These are phyloP conservation scores for Fraxinus dipetala DNA, from an alignment of 305 asterid species.

Conservation along the genomic window DNA sequence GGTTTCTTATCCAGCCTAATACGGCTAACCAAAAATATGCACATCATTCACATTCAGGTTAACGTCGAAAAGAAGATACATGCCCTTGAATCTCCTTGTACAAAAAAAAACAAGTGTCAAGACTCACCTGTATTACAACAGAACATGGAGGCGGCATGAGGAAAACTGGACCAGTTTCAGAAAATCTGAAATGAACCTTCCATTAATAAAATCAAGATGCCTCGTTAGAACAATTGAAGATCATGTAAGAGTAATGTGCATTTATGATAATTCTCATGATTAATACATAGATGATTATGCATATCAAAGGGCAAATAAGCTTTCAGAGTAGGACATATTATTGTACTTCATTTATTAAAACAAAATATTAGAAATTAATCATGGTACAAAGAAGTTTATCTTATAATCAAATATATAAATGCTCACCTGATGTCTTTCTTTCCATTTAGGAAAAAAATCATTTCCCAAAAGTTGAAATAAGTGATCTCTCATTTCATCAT, in stretches of 20 bases:
- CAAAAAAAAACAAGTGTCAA: neutral
- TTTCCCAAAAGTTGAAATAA: constrained; percentile 83
- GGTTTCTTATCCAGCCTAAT: neutral
- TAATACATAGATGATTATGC: neutral
- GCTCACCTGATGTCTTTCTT: constrained; percentile 89
- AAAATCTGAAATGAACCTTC: constrained; percentile 73
- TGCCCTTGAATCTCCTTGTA: neutral
- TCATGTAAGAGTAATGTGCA: constrained; percentile 8
- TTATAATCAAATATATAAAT: neutral
- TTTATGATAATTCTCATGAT: neutral
- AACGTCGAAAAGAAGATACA: neutral
- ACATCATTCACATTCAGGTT: neutral
- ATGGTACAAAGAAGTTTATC: neutral
- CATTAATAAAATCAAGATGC: constrained; percentile 25
- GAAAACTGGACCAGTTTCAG: constrained; percentile 62
- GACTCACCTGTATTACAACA: constrained; percentile 71
- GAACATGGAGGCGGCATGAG: constrained; percentile 91
- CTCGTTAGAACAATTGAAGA: constrained; percentile 23
- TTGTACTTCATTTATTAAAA: neutral
- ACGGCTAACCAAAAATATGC: neutral
- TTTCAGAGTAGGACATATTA: neutral
- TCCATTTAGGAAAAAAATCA: constrained; percentile 86
- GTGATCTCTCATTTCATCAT: constrained; percentile 92
- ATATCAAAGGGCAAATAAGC: neutral
- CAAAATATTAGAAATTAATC: neutral